Evolutionary conservation across 1,139 yeast genomes (phyloP), one percentile per base, ranked within the genome.

Genomic region (Debaryomyces sp.): DNA sequence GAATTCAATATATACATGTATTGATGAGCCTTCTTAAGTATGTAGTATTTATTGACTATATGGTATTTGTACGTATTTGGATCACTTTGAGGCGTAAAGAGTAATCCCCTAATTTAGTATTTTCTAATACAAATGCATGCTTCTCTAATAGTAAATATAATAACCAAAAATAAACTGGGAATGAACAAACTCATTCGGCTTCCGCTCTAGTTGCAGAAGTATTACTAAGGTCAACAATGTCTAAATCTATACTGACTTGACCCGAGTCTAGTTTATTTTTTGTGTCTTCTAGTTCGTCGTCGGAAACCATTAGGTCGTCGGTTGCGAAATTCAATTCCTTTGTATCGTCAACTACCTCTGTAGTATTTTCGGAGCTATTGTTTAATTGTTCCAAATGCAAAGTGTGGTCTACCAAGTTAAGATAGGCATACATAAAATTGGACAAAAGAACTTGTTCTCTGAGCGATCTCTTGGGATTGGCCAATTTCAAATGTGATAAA

Each of bases 391-490:
- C 92, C 54, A 87, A 68, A 65, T 86, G 89, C 56, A 87, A 73
- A 6, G 94, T 86, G 59, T 92, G 97, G 66, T 94, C 96, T 50
- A 94, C 97, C 67, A 94, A 75, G 63, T 94, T 94, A 75, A 94
- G 79, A 68, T 94, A 94, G 0, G 98, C 95, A 65, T 94, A 94
- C 99, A 94, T 94, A 78, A 94, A 94, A 66, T 95, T 95, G 49
- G 97, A 89, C 55, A 94, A 70, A 45, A 94, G 68, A 2, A 94
- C 99, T 64, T 94, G 99, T 63, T 95, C 97, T 33, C 92, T 78
- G 52, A 94, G 73, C 17, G 96, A 96, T 49, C 98, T 75, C 62
- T 90, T 88, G 1, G 98, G 95, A 63, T 95, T 96, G 36, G 98
- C 97, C 56, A 94, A 76, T 66, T 94, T 94, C 64, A 94, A 72